phyloP scores from a whole-genome alignment of 768 basidiomycete genomes.

The Panellus pusillus region DNA sequence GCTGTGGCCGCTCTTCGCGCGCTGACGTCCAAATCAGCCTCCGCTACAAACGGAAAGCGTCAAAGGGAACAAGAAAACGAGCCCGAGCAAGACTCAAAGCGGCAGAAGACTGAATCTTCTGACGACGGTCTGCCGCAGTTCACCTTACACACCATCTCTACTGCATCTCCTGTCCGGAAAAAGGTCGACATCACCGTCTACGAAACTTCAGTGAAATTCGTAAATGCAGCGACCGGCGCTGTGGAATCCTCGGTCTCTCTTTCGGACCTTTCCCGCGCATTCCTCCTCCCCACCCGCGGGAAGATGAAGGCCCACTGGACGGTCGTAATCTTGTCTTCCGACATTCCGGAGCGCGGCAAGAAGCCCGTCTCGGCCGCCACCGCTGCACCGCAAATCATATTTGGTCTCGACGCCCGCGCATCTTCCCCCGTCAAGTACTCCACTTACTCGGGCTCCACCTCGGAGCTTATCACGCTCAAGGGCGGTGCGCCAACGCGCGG shows the following conservation, averaged over 20 bases:
- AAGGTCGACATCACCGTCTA: constrained; percentile 69
- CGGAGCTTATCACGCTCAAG: constrained; percentile 31
- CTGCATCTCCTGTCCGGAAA: constrained; percentile 74
- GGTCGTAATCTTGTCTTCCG: constrained; percentile 59
- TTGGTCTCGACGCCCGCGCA: constrained; percentile 65
- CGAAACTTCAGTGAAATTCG: constrained; percentile 49
- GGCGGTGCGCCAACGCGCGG: constrained; percentile 59
- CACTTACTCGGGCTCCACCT: constrained; percentile 30
- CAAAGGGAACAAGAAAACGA: constrained; percentile 33
- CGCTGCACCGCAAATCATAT: constrained; percentile 58
- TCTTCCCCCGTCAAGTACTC: constrained; percentile 47
- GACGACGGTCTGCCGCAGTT: constrained; percentile 47
- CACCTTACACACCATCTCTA: constrained; percentile 64
- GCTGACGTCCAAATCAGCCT: constrained; percentile 20
- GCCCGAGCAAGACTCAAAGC: constrained; percentile 30
- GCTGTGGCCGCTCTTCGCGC: constrained; percentile 30
- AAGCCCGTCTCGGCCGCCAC: constrained; percentile 28
- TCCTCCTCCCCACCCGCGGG: constrained; percentile 73
- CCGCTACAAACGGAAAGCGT: constrained; percentile 32
- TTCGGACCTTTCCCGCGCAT: constrained; percentile 54
- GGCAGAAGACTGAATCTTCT: constrained; percentile 26
- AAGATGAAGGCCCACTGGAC: constrained; percentile 76
- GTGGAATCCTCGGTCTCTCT: constrained; percentile 54
- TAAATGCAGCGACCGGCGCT: constrained; percentile 47
- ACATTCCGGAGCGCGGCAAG: constrained; percentile 48